Evolutionary conservation across 805 yeast genomes (phyloP), one percentile per base, ranked within the genome.

Genomic region (Clavispora fructus): DNA sequence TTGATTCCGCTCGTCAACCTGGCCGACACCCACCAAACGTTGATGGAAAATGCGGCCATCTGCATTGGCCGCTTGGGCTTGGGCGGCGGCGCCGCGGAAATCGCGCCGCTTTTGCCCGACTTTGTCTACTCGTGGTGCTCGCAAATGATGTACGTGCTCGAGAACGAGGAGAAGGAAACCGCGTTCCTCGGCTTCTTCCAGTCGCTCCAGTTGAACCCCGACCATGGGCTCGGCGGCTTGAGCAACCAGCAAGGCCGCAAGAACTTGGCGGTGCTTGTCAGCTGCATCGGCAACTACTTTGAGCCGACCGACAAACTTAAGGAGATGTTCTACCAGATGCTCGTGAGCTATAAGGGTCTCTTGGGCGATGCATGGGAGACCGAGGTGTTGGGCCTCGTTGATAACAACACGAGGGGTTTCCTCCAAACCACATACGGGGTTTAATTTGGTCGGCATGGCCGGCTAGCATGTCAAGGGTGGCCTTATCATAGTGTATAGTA

Each of bases 31-130:
- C 82, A 79, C 52, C 75, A 73, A 17, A 78, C 90, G 0, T 85
- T 91, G 5, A 60, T 85, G 52, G 97, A 91, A 60, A 94, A 94
- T 62, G 82, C 91, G 1, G 94, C 96, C 16, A 87, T 91, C 43
- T 84, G 97, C 30, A 71, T 92, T 43, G 98, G 98, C 13, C 76
- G 97, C 54, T 69, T 94, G 57, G 96, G 96, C 2, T 61, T 82
- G 17, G 69, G 47, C n/a, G 82, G 92, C 1, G 67, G 63, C 16
- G 80, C 78, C 19, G 72, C 75, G 32, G 69, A 84, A 39, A 39
- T 71, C 11, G 77, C 85, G 1, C 77, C 80, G 1, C 80, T 79
- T 51, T 55, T 89, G 52, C 71, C 77, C 0, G 78, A 78, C 50
- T 77, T 84, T 55, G 71, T 84, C 27, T 61, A 71, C 39, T 73